Conservation (phyloP, 495 filamentous ascomycete genomes). For the Trichocladium antarcticum region DNA sequence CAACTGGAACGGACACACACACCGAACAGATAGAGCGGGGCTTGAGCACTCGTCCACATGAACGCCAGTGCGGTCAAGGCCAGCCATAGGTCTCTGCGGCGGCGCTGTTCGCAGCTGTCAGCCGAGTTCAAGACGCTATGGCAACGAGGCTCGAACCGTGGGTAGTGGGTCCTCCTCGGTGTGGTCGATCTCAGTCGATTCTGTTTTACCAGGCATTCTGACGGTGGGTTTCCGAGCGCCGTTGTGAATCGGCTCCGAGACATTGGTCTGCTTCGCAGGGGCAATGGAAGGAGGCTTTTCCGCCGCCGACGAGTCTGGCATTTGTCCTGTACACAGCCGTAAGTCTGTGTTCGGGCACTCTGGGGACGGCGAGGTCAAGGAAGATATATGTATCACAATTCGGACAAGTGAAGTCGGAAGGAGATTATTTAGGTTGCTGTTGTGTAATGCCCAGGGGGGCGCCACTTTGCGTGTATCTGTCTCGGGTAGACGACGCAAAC, state of each 20-base stretch:
- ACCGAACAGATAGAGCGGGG: conserved; percentile 24
- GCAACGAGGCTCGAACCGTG: neutral
- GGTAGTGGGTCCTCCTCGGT: neutral
- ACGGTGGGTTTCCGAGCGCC: neutral
- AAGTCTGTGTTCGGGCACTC: neutral
- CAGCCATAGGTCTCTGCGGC: conserved; percentile 3
- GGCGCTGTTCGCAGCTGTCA: conserved; percentile 1
- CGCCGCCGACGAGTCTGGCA: too few species aligned
- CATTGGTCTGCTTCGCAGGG: neutral
- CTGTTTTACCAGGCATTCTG: neutral
- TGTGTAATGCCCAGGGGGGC: conserved; percentile 2
- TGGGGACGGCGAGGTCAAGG: neutral
- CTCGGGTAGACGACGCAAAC: neutral
- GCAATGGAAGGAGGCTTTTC: neutral
- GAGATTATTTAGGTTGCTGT: conserved; percentile 1
- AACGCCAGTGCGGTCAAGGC: conserved; percentile 20
- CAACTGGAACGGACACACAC: too few species aligned
- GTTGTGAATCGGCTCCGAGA: neutral
- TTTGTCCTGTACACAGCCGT: neutral
- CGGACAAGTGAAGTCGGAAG: neutral
- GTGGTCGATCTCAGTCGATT: neutral
- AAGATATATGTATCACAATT: neutral
- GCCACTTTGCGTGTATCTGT: neutral
- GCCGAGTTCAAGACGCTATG: too few species aligned
- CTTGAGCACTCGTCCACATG: conserved; percentile 24